Conservation (phyloP, 2,329 filamentous ascomycete species). For the Pseudocercospora eumusae region DNA sequence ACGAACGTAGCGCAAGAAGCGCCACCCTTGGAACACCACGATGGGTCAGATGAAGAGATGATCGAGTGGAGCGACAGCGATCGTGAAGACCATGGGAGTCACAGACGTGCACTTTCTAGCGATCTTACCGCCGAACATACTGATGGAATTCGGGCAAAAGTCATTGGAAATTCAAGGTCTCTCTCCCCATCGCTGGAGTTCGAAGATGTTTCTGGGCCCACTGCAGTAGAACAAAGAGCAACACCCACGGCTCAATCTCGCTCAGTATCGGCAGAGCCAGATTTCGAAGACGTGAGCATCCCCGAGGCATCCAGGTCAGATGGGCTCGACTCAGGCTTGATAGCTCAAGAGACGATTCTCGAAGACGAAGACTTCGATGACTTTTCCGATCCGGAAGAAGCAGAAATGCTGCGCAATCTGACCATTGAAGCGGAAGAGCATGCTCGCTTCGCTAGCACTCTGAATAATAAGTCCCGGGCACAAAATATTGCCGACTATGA, state of each 20-base stretch:
- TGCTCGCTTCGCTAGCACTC: conserved; percentile 81
- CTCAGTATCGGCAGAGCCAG: conserved; percentile 42
- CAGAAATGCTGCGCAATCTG: conserved; percentile 81
- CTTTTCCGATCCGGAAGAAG: conserved; percentile 84
- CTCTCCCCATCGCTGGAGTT: conserved; percentile 24
- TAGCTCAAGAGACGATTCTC: conserved; percentile 33
- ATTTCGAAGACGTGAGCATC: conserved; percentile 55
- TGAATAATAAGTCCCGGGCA: conserved; percentile 72
- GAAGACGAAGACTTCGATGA: conserved; percentile 46
- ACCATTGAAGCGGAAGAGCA: conserved; percentile 92
- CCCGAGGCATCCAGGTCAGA: conserved; percentile 28
- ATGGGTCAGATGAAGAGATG: conserved; percentile 27
- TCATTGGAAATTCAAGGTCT: neutral
- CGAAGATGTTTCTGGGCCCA: conserved; percentile 11
- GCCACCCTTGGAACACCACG: neutral
- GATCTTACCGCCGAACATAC: neutral
- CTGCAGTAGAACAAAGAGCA: neutral
- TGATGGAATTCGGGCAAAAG: neutral
- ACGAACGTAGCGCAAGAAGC: neutral
- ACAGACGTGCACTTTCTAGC: neutral
- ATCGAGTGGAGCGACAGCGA: conserved; percentile 60
- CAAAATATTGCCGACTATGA: conserved; percentile 82
- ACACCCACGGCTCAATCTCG: neutral
- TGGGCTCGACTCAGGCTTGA: conserved; percentile 33
- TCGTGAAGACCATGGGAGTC: conserved; percentile 30